Base-by-base conservation (phyloP, 179 eudicot species). In the Spinacia oleracea region DNA sequence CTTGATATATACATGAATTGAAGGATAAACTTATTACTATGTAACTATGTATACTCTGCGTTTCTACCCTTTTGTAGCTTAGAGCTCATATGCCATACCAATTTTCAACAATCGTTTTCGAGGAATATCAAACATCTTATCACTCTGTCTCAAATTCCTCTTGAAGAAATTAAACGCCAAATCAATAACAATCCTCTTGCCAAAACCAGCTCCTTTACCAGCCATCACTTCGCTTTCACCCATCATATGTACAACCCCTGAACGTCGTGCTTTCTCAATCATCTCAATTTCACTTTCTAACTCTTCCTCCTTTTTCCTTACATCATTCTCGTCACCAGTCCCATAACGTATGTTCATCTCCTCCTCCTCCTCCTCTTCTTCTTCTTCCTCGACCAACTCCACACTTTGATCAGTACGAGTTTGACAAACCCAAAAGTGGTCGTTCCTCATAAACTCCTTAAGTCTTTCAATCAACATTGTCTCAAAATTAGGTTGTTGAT, bases 71-170 rank as follows among this genome's bases (percentile, higher is more conserved):
- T 45, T 45, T 45, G 12, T 45, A 45, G 48, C 48, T 45, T 88
- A 90, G 55, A 93, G 92, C 83, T 92, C 97, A 65, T 88, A 92
- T 4, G 90, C 88, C 95, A 93, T 92, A 2, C 97, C 98, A n/a
- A 93, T 93, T 79, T 92, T 93, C 9, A 93, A 83, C 86, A 93
- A 64, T 23, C 88, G 67, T 80, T 88, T 79, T 6, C 81, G 91
- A 77, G 97, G 97, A 68, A 89, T 84, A 50, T 88, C 91, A 67
- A 89, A 85, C 38, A 90, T 77, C 77, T 83, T 74, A 21, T 91
- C 89, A 8, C 79, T 83, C n/a, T 86, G 88, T 69, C 92, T 87
- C 73, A 90, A 79, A 73, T 93, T 92, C 82, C 74, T 84, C 87
- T 75, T 89, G 59, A 93, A 55, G 80, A 93, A 89, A 80, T 78